These are phyloP conservation scores for Waltergamsia citrina DNA, from an alignment of 2,329 filamentous ascomycete species.

Conservation along the genomic window DNA sequence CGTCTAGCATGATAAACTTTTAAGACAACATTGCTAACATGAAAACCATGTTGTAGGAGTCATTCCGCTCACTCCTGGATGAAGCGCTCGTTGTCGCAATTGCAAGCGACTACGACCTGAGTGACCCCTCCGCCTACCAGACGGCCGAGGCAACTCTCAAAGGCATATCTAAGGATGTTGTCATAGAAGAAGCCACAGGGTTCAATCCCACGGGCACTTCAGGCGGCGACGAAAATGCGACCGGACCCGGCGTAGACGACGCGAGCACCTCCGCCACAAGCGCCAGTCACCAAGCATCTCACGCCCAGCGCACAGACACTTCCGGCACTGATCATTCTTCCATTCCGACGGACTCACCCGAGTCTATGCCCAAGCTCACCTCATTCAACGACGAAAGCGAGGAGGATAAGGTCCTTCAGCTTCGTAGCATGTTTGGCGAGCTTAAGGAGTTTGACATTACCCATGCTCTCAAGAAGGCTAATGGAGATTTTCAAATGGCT, in stretches of 20 bases:
- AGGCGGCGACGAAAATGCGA: background rate
- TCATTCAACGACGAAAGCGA: conserved; percentile 32
- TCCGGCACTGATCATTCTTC: conserved; percentile 15
- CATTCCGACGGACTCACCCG: conserved; percentile 10
- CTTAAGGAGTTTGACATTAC: conserved; percentile 57
- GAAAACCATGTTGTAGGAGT: too few species aligned
- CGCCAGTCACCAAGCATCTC: conserved; percentile 16
- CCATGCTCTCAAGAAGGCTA: conserved; percentile 57
- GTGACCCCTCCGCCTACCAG: conserved; percentile 37
- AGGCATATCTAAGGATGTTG: conserved; percentile 54
- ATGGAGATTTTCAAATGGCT: conserved; percentile 57
- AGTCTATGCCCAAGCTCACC: conserved; percentile 17
- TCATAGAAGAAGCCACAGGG: conserved; percentile 58
- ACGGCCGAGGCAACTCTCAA: conserved; percentile 52
- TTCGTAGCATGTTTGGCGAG: conserved; percentile 63
- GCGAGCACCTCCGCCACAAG: conserved; percentile 15
- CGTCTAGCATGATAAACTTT: too few species aligned
- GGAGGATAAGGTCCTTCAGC: conserved; percentile 51
- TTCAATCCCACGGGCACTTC: conserved; percentile 64
- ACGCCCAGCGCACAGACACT: conserved; percentile 17
- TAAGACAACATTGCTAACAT: background rate
- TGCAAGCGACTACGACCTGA: conserved; percentile 61
- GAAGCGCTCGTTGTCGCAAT: conserved; percentile 70
- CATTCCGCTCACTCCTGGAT: conserved; percentile 68
- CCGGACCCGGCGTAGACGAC: conserved; percentile 13